A percentile compares a stretch with the other conserved stretches of the same genome.
phyloP scores from a whole-genome alignment of 1,284 basidiomycete species.

The Trichosporon sp. region DNA sequence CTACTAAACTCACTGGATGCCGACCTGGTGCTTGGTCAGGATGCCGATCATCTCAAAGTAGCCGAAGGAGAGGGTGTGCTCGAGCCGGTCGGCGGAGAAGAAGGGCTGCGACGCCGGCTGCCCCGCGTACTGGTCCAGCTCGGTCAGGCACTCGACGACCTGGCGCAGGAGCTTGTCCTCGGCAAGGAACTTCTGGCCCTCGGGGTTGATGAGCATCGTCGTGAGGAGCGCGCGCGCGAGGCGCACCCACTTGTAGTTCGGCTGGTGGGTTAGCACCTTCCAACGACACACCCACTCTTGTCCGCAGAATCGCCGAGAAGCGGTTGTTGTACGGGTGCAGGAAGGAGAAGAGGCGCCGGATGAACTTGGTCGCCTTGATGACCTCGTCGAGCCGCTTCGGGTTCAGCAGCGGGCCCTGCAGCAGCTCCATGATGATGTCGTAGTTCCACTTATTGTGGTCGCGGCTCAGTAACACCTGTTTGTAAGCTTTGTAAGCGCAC shows the following conservation, averaged over 20 bases:
- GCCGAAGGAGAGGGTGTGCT: slow-evolving; percentile 79
- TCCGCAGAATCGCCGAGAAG: slow-evolving; percentile 76
- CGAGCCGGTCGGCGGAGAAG: slow-evolving; percentile 77
- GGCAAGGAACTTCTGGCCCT: slow-evolving; percentile 74
- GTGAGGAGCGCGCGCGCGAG: slow-evolving; percentile 76
- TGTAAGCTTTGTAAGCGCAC: slow-evolving; percentile 16
- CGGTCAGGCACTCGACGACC: slow-evolving; percentile 79
- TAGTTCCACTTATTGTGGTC: slow-evolving; percentile 92
- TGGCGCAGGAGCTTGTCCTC: slow-evolving; percentile 87
- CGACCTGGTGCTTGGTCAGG: slow-evolving; percentile 79
- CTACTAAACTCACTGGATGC: slow-evolving; percentile 67
- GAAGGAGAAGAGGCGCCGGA: slow-evolving; percentile 81
- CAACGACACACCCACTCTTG: slow-evolving; percentile 55
- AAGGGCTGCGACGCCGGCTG: slow-evolving; percentile 60
- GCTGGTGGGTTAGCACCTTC: slow-evolving; percentile 50
- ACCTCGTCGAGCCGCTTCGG: slow-evolving; percentile 94
- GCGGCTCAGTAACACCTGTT: slow-evolving; percentile 75
- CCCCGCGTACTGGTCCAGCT: slow-evolving; percentile 68
- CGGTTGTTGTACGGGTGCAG: slow-evolving; percentile 83
- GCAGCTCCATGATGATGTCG: slow-evolving; percentile 78
- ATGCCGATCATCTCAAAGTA: slow-evolving; percentile 96
- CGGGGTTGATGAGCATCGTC: slow-evolving; percentile 74
- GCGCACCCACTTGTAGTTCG: slow-evolving; percentile 74
- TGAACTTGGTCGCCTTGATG: slow-evolving; percentile 81
- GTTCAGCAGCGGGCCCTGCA: slow-evolving; percentile 88